Base-by-base conservation (phyloP, 345 rosid species). In the Mercurialis annua region DNA sequence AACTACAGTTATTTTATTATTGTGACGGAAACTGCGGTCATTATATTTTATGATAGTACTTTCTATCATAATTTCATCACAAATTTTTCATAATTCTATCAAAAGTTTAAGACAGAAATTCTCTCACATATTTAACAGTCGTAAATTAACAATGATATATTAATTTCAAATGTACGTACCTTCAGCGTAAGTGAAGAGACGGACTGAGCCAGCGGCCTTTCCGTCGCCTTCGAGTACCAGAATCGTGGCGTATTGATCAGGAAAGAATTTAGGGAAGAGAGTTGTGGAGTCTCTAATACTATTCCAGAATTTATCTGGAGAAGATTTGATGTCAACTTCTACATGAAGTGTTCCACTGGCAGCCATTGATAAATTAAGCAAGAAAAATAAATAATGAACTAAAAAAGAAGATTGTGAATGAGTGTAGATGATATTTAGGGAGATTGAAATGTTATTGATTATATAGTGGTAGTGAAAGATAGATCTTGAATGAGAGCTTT, bases 221-320 rank as follows among this genome's bases (percentile, higher is more conserved):
- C 96, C 98, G 62, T 93, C 97, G 16, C 98, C 97, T 62, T 88
- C 81, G 1, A 90, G 85, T 31, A 90, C 86, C 74, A 85, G 78
- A 72, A 93, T 90, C 82, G 77, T 76, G 85, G 86, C 84, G 85
- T 88, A 93, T 67, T 88, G 88, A 6, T 88, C 74, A 65, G 98
- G 89, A 69, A 90, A 83, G 51, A 74, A 78, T 78, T 73, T 82
- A 27, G 97, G 96, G 64, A 88, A 87, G 47, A 88, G 78, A 43
- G 67, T 69, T 70, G 87, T 70, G 17, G 92, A 85, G 59, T 92
- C 90, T 36, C 93, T 85, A 23, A 92, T 74, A 59, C 61, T 68
- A 51, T 11, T 64, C 97, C 93, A 90, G 71, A 87, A 86, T 73
- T 84, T 85, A 5, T 82, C 88, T 9, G 93, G 78, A 0, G 80